Evolutionary conservation across 768 basidiomycete species (phyloP), one percentile per base, ranked within the genome.

Genomic region (Mycena chlorophos): DNA sequence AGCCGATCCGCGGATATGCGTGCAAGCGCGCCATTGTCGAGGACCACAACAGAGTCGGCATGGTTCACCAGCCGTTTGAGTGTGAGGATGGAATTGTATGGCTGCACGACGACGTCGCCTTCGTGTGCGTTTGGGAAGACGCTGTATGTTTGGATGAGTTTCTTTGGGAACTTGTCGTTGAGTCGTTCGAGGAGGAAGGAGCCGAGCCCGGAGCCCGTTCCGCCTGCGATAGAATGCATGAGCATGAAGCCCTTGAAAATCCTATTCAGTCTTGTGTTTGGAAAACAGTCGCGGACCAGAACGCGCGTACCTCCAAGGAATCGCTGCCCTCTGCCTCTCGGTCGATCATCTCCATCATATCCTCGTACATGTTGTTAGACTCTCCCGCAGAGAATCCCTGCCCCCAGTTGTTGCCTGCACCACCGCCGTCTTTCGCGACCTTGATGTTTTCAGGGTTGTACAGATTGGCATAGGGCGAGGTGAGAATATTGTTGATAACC

Each of bases 361-460:
- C 96, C 65, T 98, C 95, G 68, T 96, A 97, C 58, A 94, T 81
- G n/a, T n/a, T n/a, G n/a, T n/a, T n/a, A 57, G 81, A 78, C 73
- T 98, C 96, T 51, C 95, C 97, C 4, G 88, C 83, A 6, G 87
- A 80, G 67, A 95, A 95, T 14, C 96, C 96, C 63, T 94, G 92
- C 0, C 96, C 96, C 93, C 96, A 98, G 68, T 98, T 98, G 66
- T 99, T 99, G 17, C 97, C 97, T 13, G 97, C 97, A 29, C 97
- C 97, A n/a, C 97, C 95, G 4, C 97, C 97, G 66, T 96, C 94
- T 72, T 95, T 91, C 2, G 91, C 94, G 22, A 95, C 78, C 66
- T 91, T 98, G 34, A 98, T 96, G 66, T 99, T 99, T 68, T 98
- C 97, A 0, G 95, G 95, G 68, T 99, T 99, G 72, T 98, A 99